phyloP scores from a whole-genome alignment of 768 basidiomycete genomes.

The Psilocybe azurescens region DNA sequence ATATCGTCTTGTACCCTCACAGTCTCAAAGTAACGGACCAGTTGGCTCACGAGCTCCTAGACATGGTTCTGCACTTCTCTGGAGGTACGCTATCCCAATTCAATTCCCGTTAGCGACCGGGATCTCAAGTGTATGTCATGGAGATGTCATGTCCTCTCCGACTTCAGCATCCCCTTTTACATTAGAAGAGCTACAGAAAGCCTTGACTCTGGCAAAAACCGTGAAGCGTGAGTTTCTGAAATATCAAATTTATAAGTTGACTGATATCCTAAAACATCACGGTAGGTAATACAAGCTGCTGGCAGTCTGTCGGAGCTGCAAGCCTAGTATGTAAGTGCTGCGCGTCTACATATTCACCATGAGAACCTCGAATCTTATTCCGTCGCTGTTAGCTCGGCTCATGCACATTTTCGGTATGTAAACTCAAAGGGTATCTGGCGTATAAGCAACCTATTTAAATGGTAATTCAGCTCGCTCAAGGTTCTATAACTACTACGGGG shows the following conservation, averaged over 20 bases:
- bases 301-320: constrained; percentile 27
- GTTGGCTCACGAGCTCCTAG: constrained; percentile 39
- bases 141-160: constrained; percentile 44
- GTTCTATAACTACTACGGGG: no score
- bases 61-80: constrained; percentile 40
- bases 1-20: constrained; percentile 39
- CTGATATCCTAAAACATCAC: background rate
- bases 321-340: constrained; percentile 31
- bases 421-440: no score
- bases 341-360: constrained; percentile 37
- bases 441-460: no score
- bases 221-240: constrained; percentile 35
- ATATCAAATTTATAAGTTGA: background rate
- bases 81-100: constrained; percentile 30
- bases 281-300: constrained; percentile 29
- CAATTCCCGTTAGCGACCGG: no score
- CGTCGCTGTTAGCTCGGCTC: no score
- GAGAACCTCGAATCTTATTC: constrained; percentile 5
- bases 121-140: background rate
- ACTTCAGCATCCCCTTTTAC: constrained; percentile 43
- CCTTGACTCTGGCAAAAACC: constrained; percentile 37
- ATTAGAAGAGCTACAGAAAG: constrained; percentile 40
- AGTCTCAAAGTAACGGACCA: constrained; percentile 29
- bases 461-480: no score
- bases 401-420: no score